Evolutionary conservation across 2,329 filamentous ascomycete genomes (phyloP).

Genomic region (Chrysosporium keratinophilum): DNA sequence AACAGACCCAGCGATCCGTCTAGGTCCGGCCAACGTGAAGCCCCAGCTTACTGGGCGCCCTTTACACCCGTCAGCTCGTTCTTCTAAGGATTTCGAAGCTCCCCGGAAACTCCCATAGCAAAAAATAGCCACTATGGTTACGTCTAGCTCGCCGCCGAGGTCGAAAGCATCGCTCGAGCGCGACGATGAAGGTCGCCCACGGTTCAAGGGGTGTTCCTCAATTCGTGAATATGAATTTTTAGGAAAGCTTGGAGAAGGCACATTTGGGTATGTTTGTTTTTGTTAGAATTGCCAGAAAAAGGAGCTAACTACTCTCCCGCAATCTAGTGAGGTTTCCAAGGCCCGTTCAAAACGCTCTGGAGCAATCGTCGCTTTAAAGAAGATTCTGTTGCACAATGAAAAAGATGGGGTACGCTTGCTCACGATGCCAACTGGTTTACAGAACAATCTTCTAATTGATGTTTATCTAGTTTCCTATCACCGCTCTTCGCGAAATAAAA

Average conservation of each 20-base stretch:
- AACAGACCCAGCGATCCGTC: no score
- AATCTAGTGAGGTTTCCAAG: constrained; percentile 71
- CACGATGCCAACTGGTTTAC: background rate
- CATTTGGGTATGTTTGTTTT: constrained; percentile 60
- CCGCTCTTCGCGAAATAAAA: constrained; percentile 93
- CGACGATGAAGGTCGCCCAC: constrained; percentile 39
- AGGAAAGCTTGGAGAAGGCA: constrained; percentile 72
- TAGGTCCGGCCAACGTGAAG: no score
- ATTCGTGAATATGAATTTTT: constrained; percentile 35
- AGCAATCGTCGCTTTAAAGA: constrained; percentile 77
- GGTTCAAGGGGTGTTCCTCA: constrained; percentile 70
- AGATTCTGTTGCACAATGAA: constrained; percentile 99
- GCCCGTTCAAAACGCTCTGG: constrained; percentile 67
- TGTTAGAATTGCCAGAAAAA: constrained; percentile 1
- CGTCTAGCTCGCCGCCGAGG: constrained; percentile 20
- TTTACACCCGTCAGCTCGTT: background rate
- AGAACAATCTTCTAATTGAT: constrained; percentile 1
- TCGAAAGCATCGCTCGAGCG: constrained; percentile 37
- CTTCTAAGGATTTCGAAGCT: background rate
- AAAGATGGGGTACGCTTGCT: constrained; percentile 67
- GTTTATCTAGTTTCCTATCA: constrained; percentile 77
- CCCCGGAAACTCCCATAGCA: background rate
- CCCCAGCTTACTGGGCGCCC: no score
- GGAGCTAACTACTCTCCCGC: constrained; percentile 12
- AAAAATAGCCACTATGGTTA: constrained; percentile 23